Evolutionary conservation across 768 basidiomycete species (phyloP).

Genomic region (Dioszegia aurantiaca): DNA sequence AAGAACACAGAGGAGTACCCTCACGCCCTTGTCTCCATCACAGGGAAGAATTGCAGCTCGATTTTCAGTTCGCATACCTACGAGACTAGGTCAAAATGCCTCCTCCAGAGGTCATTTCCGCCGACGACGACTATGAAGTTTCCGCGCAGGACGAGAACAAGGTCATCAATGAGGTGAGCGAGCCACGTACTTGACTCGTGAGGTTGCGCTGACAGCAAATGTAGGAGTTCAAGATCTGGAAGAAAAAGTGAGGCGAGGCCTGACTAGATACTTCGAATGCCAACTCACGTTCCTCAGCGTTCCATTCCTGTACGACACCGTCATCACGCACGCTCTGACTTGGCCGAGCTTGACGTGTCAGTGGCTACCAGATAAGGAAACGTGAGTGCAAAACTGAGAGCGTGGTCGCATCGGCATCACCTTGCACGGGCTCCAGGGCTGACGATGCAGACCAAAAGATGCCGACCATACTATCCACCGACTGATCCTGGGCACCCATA

Average conservation of each 20-base stretch:
- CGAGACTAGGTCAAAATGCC: conserved; percentile 40
- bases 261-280: too few relatives aligned
- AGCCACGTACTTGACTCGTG: background rate
- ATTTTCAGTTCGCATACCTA: background rate
- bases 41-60: too few relatives aligned
- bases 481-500: conserved; percentile 93
- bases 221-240: conserved; percentile 55
- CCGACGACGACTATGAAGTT: conserved; percentile 62
- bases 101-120: conserved; percentile 65
- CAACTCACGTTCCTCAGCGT: conserved; percentile 60
- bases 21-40: too few relatives aligned
- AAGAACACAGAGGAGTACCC: too few relatives aligned
- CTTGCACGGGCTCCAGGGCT: background rate
- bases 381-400: conserved; percentile 76
- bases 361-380: conserved; percentile 97
- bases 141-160: conserved; percentile 50
- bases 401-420: background rate
- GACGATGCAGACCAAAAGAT: conserved; percentile 66
- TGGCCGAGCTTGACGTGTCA: conserved; percentile 98
- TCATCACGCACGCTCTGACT: conserved; percentile 94
- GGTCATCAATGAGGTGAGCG: conserved; percentile 54
- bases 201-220: conserved; percentile 2
- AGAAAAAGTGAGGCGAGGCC: conserved; percentile 50
- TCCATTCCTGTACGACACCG: conserved; percentile 94
- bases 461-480: conserved; percentile 95